phyloP scores from a whole-genome alignment of 495 filamentous ascomycete species.

The Penicillium steckii region DNA sequence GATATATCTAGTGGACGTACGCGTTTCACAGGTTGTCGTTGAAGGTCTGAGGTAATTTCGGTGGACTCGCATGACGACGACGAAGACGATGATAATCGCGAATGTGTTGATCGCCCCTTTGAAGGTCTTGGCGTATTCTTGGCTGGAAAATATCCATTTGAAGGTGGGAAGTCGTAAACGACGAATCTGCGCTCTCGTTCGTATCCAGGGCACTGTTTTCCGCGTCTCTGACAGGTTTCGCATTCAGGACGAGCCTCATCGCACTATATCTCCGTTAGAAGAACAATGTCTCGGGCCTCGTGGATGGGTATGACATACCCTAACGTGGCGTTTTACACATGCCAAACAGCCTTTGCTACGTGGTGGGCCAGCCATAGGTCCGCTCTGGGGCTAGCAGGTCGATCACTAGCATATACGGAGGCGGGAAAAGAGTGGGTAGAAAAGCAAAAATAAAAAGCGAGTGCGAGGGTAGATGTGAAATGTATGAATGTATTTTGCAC shows the following conservation, averaged over 20 bases:
- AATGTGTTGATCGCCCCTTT: too few relatives aligned
- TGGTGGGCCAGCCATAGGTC: constrained; percentile 41
- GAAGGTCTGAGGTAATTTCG: neutral
- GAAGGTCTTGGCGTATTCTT: neutral
- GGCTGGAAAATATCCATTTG: neutral
- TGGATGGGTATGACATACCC: neutral
- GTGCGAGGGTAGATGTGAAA: too few relatives aligned
- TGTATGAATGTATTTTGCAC: too few relatives aligned
- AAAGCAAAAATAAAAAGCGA: neutral
- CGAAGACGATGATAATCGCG: constrained; percentile 5
- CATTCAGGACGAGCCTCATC: neutral
- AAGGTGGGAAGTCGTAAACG: too few relatives aligned
- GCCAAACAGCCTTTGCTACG: constrained; percentile 35
- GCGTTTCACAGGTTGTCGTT: neutral
- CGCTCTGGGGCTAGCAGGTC: too few relatives aligned
- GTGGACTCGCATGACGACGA: neutral
- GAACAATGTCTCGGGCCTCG: neutral
- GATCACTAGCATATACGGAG: neutral
- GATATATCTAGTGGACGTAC: neutral
- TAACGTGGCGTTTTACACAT: constrained; percentile 34
- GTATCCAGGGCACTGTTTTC: neutral
- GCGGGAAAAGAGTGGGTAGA: neutral
- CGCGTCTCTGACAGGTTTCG: neutral
- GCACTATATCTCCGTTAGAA: neutral
- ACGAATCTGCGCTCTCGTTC: too few relatives aligned